Base-by-base conservation (phyloP, 345 rosid genomes). In the Pelargonium nanum region DNA sequence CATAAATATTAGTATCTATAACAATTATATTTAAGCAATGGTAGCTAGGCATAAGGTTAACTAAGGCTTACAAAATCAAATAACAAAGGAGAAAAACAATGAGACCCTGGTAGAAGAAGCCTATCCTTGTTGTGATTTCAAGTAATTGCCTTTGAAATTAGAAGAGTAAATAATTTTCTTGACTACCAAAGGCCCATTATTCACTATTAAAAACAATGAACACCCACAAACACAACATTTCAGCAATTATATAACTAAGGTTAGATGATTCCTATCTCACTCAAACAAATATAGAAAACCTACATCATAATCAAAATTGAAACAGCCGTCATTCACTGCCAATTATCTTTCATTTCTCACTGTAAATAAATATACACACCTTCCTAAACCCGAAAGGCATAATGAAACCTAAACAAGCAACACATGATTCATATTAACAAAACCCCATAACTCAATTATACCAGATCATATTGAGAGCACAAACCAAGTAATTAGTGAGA, bases 401-500 rank as follows among this genome's bases (percentile, higher is more conserved):
- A 22, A 13, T 22, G 26, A 22, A 44, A 45, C 8, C 9, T 28
- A 21, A 48, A 10, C 0, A 15, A 10, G 19, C 30, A 57, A 16
- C 25, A 58, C 10, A 21, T 65, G 50, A 26, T 0, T 24, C n/a
- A 19, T 28, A 19, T 22, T 17, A 26, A 5, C 22, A 17, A 40
- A 34, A n/a, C n/a, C n/a, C n/a, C n/a, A n/a, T n/a, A 19, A 52
- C 30, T 20, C 17, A 19, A 22, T 48, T 12, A 16, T 21, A 26
- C 55, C 22, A 17, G 34, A 55, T 5, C 48, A 67, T 12, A 24
- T 6, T 26, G 21, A 23, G n/a, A 13, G 72, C 55, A 45, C 86
- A 19, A 67, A 92, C 96, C 95, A 93, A 70, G 63, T 54, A 79
- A 77, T 93, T 93, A 59, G 96, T 93, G 32, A 93, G 67, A 15